phyloP scores from a whole-genome alignment of 306 rosid genomes.

The Casuarina glauca region DNA sequence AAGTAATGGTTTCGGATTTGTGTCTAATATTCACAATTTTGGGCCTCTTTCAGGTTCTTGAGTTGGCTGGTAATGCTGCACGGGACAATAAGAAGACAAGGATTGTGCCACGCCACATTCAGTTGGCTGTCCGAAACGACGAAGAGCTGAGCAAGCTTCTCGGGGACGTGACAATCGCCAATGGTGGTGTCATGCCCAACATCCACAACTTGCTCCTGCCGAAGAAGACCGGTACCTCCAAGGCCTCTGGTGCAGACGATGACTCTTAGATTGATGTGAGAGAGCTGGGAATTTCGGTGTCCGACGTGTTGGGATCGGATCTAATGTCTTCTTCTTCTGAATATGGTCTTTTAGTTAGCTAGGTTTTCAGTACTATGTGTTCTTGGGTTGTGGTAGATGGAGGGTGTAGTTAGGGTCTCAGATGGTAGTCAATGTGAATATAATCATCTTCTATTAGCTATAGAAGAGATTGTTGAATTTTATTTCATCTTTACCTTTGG shows the following conservation, averaged over 20 bases:
- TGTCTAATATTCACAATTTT: not conserved
- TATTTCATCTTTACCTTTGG: not conserved
- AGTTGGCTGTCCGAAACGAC: constrained; percentile 75
- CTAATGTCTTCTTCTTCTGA: not conserved
- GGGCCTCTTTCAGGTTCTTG: constrained; percentile 55
- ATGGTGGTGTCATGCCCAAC: constrained; percentile 96
- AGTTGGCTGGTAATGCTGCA: constrained; percentile 90
- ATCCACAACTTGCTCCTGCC: constrained; percentile 83
- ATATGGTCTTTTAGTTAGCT: not conserved
- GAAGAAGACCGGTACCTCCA: constrained; percentile 65
- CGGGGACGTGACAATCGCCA: constrained; percentile 85
- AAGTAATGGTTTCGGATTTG: not conserved
- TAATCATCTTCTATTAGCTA: constrained; percentile 26
- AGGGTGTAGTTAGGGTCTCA: constrained; percentile 31
- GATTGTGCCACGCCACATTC: constrained; percentile 86
- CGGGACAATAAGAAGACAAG: constrained; percentile 93
- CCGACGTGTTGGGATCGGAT: not conserved
- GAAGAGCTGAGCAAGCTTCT: constrained; percentile 92
- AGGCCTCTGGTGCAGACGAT: constrained; percentile 58
- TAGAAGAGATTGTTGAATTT: constrained; percentile 7
- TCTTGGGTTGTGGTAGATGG: constrained; percentile 30
- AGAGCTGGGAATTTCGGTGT: not conserved
- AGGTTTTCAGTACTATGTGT: not conserved
- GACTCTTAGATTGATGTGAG: constrained; percentile 37
- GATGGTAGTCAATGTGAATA: constrained; percentile 62